Conservation (phyloP, 2,329 filamentous ascomycete genomes). For the Albophoma yamanashiensis region DNA sequence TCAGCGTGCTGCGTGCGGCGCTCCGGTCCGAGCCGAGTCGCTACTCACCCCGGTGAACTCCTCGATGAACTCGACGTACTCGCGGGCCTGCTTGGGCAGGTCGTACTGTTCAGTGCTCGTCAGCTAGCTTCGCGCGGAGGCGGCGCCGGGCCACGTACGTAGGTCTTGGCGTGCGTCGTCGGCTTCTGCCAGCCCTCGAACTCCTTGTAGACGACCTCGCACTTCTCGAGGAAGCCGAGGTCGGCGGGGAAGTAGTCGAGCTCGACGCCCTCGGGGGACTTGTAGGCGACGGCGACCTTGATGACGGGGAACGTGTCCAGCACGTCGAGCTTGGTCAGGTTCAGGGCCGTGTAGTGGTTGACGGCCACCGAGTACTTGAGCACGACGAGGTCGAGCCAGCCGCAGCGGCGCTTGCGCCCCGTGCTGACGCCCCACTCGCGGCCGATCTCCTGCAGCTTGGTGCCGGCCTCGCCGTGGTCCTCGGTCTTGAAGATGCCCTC, state of each 20-base stretch:
- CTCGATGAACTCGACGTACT: slow-evolving; percentile 58
- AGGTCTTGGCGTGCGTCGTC: slow-evolving; percentile 5
- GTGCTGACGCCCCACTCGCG: slow-evolving; percentile 8
- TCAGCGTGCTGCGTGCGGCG: slow-evolving; percentile 2
- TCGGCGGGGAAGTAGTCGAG: slow-evolving; percentile 4
- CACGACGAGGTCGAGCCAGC: slow-evolving; percentile 10
- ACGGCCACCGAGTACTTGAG: slow-evolving; percentile 3
- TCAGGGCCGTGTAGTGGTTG: slow-evolving; percentile 5
- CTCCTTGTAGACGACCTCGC: slow-evolving; percentile 5
- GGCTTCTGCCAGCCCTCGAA: slow-evolving; percentile 6
- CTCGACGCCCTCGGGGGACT: slow-evolving; percentile 10
- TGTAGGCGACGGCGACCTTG: slow-evolving; percentile 22
- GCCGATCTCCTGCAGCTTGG: slow-evolving; percentile 34
- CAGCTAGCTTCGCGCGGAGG: not conserved
- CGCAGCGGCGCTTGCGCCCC: slow-evolving; percentile 7
- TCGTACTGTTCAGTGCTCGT: slow-evolving; percentile 9
- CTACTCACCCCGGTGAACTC: slow-evolving; percentile 48
- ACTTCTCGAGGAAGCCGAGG: slow-evolving; percentile 3
- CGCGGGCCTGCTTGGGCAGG: slow-evolving; percentile 45
- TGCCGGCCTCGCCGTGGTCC: slow-evolving; percentile 18
- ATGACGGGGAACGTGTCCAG: slow-evolving; percentile 42
- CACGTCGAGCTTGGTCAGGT: slow-evolving; percentile 11
- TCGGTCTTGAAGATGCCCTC: slow-evolving; percentile 8
- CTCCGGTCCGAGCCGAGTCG: not conserved
- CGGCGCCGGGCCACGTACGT: not conserved